Base-by-base conservation (phyloP, 2,329 filamentous ascomycete genomes). In the Calonectria honghensis region DNA sequence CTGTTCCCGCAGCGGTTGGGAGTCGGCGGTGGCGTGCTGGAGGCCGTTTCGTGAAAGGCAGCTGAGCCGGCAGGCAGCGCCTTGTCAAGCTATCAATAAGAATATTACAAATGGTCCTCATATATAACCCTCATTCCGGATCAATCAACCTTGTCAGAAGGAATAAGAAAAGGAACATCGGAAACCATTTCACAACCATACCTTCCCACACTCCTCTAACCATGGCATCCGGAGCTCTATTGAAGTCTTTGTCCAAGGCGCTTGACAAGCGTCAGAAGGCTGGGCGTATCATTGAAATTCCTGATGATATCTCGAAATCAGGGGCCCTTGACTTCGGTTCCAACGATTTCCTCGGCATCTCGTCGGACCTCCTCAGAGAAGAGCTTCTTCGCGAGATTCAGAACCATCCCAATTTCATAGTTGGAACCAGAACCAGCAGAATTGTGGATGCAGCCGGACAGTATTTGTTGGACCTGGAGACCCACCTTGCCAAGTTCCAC, bases 401-500 rank as follows among this genome's bases (percentile, higher is more conserved):
- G 2, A 59, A 27, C 16, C 32, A 59, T 14, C 54, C 54, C 11
- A 39, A 59, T 27, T 59, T 59, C 35, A 59, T 27, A 6, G 54
- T 59, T 14, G 54, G 54, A 27, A 59, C 54, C n/a, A 59, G 54
- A 39, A 59, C 54, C 3, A 59, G 54, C 54, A 37, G 54, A 39
- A 59, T 59, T 27, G 54, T 59, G 54, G 54, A 59, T 27, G 54
- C 39, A 18, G 54, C 54, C 27, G 54, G 54, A n/a, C 54, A 59
- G 54, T 59, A 59, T 1, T 27, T 59, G 32, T 13, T 59, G n/a
- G 20, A 59, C 13, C 54, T 59, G 10, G 54, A 59, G n/a, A 20
- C 20, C 6, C 32, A 59, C 24, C 54, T 59, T 6, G 91, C 93
- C 0, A 77, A 74, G 0, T 94, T 94, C 79, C 91, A 94, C 79